Conservation (phyloP, 495 filamentous ascomycete species). For the Bacidia gigantensis region DNA sequence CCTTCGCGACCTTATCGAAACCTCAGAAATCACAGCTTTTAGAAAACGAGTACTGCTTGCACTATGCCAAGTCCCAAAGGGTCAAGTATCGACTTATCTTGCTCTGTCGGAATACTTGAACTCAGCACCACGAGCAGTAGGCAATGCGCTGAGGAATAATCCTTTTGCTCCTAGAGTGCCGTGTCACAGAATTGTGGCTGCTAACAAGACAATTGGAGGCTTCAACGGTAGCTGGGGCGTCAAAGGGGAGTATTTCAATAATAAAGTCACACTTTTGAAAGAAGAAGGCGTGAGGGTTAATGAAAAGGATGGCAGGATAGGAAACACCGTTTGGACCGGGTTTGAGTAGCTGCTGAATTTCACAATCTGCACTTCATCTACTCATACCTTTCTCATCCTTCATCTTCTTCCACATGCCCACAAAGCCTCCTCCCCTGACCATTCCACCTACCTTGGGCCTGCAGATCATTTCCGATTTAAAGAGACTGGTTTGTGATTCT, state of each 20-base stretch:
- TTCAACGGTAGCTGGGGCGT: conserved; percentile 18
- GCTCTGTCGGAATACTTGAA: conserved; percentile 44
- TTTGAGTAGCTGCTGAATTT: neutral
- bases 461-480: conserved; percentile 38
- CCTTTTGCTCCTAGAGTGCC: conserved; percentile 44
- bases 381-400: neutral
- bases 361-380: neutral
- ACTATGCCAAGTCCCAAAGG: conserved; percentile 52
- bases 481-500: neutral
- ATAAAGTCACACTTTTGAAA: conserved; percentile 12
- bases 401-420: conserved; percentile 50
- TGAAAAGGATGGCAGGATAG: conserved; percentile 6
- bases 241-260: conserved; percentile 7
- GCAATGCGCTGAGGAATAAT: conserved; percentile 52
- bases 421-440: conserved; percentile 56
- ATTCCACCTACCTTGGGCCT: conserved; percentile 51
- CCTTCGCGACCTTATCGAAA: conserved; percentile 22
- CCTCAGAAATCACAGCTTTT: conserved; percentile 29
- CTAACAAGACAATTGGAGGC: conserved; percentile 16
- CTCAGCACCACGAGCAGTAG: conserved; percentile 57
- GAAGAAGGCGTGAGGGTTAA: conserved; percentile 15
- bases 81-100: conserved; percentile 50
- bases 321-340: neutral
- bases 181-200: conserved; percentile 19
- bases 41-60: conserved; percentile 41